Evolutionary conservation across 2,329 filamentous ascomycete genomes (phyloP), one percentile per base, ranked within the genome.

Genomic region (Colletotrichum euphorbiae): DNA sequence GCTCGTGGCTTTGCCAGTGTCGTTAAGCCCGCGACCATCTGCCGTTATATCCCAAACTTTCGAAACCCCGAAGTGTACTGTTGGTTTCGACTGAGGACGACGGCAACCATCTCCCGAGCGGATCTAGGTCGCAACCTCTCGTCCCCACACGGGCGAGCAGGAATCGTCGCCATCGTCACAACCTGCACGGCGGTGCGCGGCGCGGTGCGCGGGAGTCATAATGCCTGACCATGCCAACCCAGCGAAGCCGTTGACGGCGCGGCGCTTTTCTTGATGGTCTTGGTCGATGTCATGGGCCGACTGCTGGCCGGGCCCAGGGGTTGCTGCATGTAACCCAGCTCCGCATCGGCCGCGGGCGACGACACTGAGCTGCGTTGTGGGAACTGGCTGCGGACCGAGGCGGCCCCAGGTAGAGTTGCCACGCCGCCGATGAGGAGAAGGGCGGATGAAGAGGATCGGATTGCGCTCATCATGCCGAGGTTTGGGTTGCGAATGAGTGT

Each of bases 391-490:
- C 71, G 70, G 24, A 73, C 72, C 15, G 71, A 56, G 33, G 71
- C 60, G 36, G 70, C 72, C 31, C 71, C 68, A 13, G 72, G 71
- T 1, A 73, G 69, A 7, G 70, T 69, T 9, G 72, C 71, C 3
- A 73, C 70, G 55, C 71, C 72, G 9, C 71, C 70, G 33, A 73
- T 58, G 40, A 73, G 70, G 50, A 73, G 63, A n/a, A 71, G 70
- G 9, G 68, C 62, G 6, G 71, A 71, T 1, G 71, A 71, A 4
- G 69, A 67, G 13, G 69, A 62, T n/a, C 67, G 48, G 12, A 67
- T 56, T 24, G 52, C 62, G 38, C 62, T 67, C 67, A 67, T 69
- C 40, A 36, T 65, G 11, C 40, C 2, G 42, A 31, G 13, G 11
- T 21, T 40, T 33, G 28, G 42, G 15, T 11, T 45, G n/a, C 6